Evolutionary conservation across 768 basidiomycete genomes (phyloP), one percentile per base, ranked within the genome.

Genomic region (Amanita molliuscula): DNA sequence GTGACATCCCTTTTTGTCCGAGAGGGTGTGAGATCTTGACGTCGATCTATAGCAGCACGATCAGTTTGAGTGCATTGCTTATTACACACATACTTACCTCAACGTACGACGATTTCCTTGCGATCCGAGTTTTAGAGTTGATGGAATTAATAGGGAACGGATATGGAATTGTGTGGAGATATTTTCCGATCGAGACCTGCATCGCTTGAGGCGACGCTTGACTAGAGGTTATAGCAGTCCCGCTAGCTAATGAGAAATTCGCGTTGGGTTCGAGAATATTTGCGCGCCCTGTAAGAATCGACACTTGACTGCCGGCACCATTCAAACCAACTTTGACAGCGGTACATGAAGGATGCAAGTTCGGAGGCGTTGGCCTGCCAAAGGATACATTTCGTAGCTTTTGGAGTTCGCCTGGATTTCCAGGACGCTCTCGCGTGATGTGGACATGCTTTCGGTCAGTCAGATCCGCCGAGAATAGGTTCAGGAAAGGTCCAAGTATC

Each of bases 21-120:
- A 47, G 40, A 49, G 60, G 44, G n/a, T 29, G 31, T 2, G 50
- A 53, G 43, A 62, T 36, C 6, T 53, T 67, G 34, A 58, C 59
- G 15, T 61, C 62, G 26, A 67, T 50, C 62, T 65, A 18, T n/a
- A 50, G 52, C n/a, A 50, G 15, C 25, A 41, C 34, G 13, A 16
- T 51, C 49, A 42, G 52, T 61, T 53, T 29, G 55, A 58, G 7
- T 50, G 48, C 16, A 55, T 48, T 53, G 53, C 10, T 6, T n/a
- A 4, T 58, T 45, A 29, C 58, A 44, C n/a, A 57, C 58, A 8
- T 10, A 64, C 62, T 63, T 58, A 69, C 67, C 59, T 73, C 69
- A 5, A 81, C 61, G 50, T 76, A 82, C 21, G 59, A 66, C 1
- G 78, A 81, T 54, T 75, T 78, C 34, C 79, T 68, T 7, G 80